Percentiles rank a stretch among this genome's conserved stretches.
phyloP scores from a whole-genome alignment of 768 basidiomycete genomes.

The Myochromella boudieri region DNA sequence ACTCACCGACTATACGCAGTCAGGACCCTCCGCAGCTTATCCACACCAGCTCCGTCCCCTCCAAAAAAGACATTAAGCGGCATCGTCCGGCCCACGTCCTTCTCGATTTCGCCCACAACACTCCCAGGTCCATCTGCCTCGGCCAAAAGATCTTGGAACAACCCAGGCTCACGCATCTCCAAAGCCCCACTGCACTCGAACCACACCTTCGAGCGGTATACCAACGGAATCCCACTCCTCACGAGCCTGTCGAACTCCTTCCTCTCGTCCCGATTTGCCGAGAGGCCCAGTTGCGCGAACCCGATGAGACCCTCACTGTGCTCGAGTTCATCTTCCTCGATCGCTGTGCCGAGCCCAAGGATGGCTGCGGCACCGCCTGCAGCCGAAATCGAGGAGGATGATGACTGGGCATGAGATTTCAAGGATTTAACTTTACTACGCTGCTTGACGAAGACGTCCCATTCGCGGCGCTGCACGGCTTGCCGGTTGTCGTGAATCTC shows the following conservation, averaged over 20 bases:
- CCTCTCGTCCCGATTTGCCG: slow-evolving; percentile 74
- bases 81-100: slow-evolving; percentile 91
- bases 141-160: slow-evolving; percentile 82
- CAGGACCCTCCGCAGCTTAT: slow-evolving; percentile 87
- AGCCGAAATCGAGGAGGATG: slow-evolving; percentile 27
- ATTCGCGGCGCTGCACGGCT: slow-evolving; percentile 64
- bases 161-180: slow-evolving; percentile 89
- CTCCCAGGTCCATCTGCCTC: slow-evolving; percentile 43
- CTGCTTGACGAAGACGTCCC: slow-evolving; percentile 86
- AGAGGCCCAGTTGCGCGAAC: slow-evolving; percentile 84
- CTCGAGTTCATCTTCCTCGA: slow-evolving; percentile 70
- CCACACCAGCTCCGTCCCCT: slow-evolving; percentile 92
- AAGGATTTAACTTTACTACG: slow-evolving; percentile 47
- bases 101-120: slow-evolving; percentile 85
- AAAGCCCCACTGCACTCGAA: slow-evolving; percentile 91
- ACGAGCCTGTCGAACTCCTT: slow-evolving; percentile 79
- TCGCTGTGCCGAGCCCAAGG: slow-evolving; percentile 62
- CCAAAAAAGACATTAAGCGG: slow-evolving; percentile 96
- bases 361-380: slow-evolving; percentile 59
- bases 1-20: slow-evolving; percentile 89
- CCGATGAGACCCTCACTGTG: slow-evolving; percentile 89
- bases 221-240: slow-evolving; percentile 84
- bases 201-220: slow-evolving; percentile 88
- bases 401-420: slow-evolving; percentile 24
- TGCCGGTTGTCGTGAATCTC: slow-evolving; percentile 84